Evolutionary conservation across 1,139 yeast genomes (phyloP), one percentile per base, ranked within the genome.

Genomic region (Yamadazyma epiphylla): DNA sequence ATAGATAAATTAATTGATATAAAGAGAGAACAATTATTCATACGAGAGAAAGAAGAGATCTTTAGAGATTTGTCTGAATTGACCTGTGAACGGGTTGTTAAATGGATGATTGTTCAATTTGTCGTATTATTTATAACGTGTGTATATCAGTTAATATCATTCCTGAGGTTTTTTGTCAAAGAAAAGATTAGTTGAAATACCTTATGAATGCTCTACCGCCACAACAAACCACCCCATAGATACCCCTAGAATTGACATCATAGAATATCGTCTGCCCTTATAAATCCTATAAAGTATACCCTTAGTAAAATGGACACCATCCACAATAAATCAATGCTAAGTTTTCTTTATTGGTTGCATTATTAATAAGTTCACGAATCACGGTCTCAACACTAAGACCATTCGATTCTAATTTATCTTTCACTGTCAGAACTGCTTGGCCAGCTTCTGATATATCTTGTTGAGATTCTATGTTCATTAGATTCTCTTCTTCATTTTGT

Each of bases 351-450:
- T 77, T 80, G 0, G 79, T 70, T 0, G 98, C 96, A 40, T 83
- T 85, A 27, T 76, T 80, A 5, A 91, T 77, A 39, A 91, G 60
- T 45, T 84, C 94, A 34, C 91, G 70, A 1, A 91, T 91, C 0
- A 77, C 77, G 0, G 97, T 95, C 44, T 88, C 96, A 4, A 76
- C 75, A 47, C 89, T 86, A 30, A 91, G 60, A 0, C 82, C 84
- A 25, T 71, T 70, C 0, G 86, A 81, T 10, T 51, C 49, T 29
- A 91, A 60, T 50, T 91, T 94, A 23, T 73, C 80, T 29, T 74
- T 65, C 2, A 91, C 97, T 4, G 76, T 75, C 26, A 70, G 66
- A 22, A 91, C 68, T 0, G 97, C 96, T 35, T 85, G 64, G 6
- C 77, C 82, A 0, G 95, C 95, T 45, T 84, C 95, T 4, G 87